Evolutionary conservation across 306 rosid genomes (phyloP).

Genomic region (Quercus bicolor): DNA sequence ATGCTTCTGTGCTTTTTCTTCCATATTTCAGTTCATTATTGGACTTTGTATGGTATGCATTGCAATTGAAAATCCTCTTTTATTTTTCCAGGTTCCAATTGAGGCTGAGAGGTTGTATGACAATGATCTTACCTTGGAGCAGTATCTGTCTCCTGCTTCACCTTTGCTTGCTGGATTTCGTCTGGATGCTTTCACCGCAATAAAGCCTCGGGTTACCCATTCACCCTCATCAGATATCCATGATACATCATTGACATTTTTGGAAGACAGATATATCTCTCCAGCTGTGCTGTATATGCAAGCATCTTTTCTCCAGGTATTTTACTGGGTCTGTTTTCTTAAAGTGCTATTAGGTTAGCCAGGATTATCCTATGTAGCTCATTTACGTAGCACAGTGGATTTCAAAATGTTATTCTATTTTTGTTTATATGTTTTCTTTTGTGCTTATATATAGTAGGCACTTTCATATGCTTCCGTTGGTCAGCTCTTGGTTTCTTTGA

Average conservation of each 20-base stretch:
- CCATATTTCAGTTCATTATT: constrained; percentile 3
- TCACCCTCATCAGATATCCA: constrained; percentile 62
- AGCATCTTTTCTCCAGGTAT: constrained; percentile 86
- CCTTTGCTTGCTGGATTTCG: constrained; percentile 91
- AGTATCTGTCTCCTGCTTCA: constrained; percentile 62
- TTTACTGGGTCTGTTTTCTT: constrained; percentile 18
- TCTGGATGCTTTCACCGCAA: constrained; percentile 76
- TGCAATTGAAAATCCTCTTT: constrained; percentile 14
- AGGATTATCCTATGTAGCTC: constrained; percentile 9
- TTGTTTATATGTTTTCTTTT: neutral
- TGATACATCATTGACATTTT: constrained; percentile 38
- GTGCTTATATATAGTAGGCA: neutral
- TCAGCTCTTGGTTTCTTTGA: neutral
- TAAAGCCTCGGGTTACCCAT: constrained; percentile 89
- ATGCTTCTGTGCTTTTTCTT: constrained; percentile 16
- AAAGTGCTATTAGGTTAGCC: constrained; percentile 19
- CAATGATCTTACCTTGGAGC: constrained; percentile 77
- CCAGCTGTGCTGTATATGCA: constrained; percentile 82
- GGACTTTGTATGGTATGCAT: neutral
- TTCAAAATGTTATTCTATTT: neutral
- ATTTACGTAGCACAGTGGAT: neutral
- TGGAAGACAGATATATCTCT: constrained; percentile 76
- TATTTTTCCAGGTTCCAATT: constrained; percentile 67
- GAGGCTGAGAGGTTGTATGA: constrained; percentile 78
- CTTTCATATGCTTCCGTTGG: neutral